These are phyloP conservation scores for Colletotrichum godetiae DNA, from an alignment of 2,329 filamentous ascomycete species.

Conservation along the genomic window DNA sequence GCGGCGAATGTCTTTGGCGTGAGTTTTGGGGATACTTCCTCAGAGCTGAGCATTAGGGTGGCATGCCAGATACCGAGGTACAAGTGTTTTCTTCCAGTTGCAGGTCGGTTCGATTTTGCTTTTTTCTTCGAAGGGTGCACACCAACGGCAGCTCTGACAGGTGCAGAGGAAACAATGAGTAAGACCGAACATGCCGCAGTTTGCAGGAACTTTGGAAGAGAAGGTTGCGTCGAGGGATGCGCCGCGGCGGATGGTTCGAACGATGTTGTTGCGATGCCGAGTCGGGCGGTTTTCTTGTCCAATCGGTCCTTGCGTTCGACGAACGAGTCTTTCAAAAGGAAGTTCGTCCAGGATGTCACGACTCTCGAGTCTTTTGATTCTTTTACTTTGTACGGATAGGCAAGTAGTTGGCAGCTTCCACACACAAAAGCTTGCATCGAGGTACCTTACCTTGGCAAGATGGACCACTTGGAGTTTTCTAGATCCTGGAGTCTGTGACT, in stretches of 20 bases:
- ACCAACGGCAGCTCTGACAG: conserved; percentile 22
- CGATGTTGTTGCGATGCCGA: neutral
- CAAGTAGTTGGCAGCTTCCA: neutral
- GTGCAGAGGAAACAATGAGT: conserved; percentile 4
- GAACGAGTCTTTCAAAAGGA: neutral
- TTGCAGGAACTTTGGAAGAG: neutral
- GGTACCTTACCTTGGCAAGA: too few species aligned
- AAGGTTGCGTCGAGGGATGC: neutral
- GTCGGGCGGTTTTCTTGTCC: conserved; percentile 8
- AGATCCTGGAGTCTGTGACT: neutral
- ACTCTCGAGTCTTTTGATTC: neutral
- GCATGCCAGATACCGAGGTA: neutral
- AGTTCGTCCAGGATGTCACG: too few species aligned
- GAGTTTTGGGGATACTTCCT: neutral
- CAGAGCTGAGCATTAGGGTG: neutral
- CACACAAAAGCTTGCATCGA: too few species aligned
- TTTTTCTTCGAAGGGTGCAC: neutral
- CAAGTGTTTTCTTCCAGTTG: neutral
- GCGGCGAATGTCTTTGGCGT: neutral
- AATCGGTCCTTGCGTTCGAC: neutral
- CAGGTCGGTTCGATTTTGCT: neutral
- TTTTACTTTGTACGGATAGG: neutral
- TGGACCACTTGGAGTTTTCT: neutral
- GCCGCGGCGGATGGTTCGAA: neutral
- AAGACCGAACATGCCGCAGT: neutral